Evolutionary conservation across 2,329 filamentous ascomycete species (phyloP).

Genomic region (Xylaria sp.): DNA sequence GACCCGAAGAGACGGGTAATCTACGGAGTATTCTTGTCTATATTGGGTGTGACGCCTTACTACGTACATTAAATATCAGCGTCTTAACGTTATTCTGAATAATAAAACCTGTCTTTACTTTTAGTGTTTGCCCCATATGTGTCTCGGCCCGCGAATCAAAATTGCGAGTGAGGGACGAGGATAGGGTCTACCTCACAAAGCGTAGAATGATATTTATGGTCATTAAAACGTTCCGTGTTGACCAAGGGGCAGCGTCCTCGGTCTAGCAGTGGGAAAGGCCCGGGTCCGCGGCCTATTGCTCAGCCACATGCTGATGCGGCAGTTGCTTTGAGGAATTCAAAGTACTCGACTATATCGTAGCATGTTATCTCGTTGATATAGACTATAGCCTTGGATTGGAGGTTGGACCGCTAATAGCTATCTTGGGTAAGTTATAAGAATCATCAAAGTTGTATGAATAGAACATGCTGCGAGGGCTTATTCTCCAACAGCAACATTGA

Average conservation of each 20-base stretch:
- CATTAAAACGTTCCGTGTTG: neutral
- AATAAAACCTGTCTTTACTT: neutral
- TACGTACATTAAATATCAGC: neutral
- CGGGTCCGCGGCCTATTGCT: too few relatives aligned
- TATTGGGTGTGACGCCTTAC: too few relatives aligned
- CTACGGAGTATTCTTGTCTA: too few relatives aligned
- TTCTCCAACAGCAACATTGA: neutral
- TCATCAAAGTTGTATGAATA: too few relatives aligned
- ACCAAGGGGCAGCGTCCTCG: neutral
- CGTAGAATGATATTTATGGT: neutral
- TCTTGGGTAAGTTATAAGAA: too few relatives aligned
- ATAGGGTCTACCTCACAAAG: neutral
- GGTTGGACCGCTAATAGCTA: too few relatives aligned
- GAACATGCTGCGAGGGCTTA: neutral
- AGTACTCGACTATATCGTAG: too few relatives aligned
- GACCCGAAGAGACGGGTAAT: neutral
- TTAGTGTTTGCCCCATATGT: neutral
- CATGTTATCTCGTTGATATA: too few relatives aligned
- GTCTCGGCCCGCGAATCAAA: neutral
- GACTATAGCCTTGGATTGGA: too few relatives aligned
- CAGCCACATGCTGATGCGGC: too few relatives aligned
- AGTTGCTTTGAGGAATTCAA: too few relatives aligned
- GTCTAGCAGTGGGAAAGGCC: too few relatives aligned
- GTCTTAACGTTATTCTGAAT: neutral
- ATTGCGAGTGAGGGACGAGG: neutral